Evolutionary conservation across 768 basidiomycete species (phyloP), one percentile per base, ranked within the genome.

Genomic region (Xerocomus spinulosus): DNA sequence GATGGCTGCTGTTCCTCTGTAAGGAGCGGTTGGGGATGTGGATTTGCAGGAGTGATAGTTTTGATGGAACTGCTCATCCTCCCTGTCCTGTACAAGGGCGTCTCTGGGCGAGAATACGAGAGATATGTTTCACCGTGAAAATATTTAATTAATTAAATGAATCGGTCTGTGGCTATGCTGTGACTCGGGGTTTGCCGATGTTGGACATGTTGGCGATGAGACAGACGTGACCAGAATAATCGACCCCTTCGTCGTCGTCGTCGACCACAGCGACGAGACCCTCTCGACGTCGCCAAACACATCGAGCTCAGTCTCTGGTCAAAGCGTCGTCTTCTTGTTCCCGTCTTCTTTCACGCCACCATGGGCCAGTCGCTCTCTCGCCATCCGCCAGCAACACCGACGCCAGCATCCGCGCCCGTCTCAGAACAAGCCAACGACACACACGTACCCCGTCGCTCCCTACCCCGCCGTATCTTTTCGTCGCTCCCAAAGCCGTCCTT

Each of bases 1-100:
- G 1, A 86, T 92, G 63, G 70, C 85, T 6, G 85, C 85, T 0
- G 80, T 87, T 0, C 88, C 87, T 0, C 70, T 92, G 14, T 83
- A 88, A 76, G 74, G 82, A 47, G 70, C 76, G 1, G 71, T 90
- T 25, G 91, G 90, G 0, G 90, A 92, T 57, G 90, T 1, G 71
- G 88, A 3, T 85, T 79, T 68, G 70, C 74, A 0, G 75, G 74
- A 1, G 25, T 91, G 0, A 57, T 88, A 58, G 52, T 76, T 2
- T 36, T 81, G 25, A 75, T 73, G 32, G 80, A 80, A 34, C 50
- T 74, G 3, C 70, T 86, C 14, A 72, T 86, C 18, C 52, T 85
- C n/a, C 64, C 87, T 4, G 80, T 86, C 2, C 70, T 75, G 50
- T 66, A 66, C 68, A 81, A 80, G 64, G 87, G 85, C 0, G 69